Conservation (phyloP, 495 filamentous ascomycete genomes). For the Hypomontagnella submonticulosa region DNA sequence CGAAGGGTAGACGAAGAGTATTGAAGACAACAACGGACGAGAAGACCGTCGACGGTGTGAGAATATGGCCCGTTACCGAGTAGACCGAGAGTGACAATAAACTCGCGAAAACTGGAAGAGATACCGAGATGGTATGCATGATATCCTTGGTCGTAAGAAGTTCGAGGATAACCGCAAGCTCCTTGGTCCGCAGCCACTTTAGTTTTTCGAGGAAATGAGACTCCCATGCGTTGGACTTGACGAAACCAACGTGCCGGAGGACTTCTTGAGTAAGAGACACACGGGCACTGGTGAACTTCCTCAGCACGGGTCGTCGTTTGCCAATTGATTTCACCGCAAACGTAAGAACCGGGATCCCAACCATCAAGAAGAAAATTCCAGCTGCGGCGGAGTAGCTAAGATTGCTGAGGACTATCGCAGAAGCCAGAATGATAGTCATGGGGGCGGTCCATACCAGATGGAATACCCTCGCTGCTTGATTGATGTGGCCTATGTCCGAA, state of each 20-base stretch:
- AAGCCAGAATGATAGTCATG: conserved; percentile 63
- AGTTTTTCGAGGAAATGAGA: conserved; percentile 73
- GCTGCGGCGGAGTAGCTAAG: conserved; percentile 76
- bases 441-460: conserved; percentile 80
- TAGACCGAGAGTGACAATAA: conserved; percentile 85
- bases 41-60: conserved; percentile 74
- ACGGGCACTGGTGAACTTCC: conserved; percentile 79
- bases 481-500: conserved; percentile 78
- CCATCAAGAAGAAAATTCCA: conserved; percentile 73
- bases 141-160: conserved; percentile 73
- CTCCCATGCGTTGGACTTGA: conserved; percentile 87
- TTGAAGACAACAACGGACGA: conserved; percentile 84
- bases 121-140: conserved; percentile 67
- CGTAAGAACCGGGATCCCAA: conserved; percentile 71
- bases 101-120: conserved; percentile 77
- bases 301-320: conserved; percentile 68
- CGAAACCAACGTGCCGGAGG: conserved; percentile 75
- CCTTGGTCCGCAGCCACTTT: conserved; percentile 66
- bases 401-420: conserved; percentile 75
- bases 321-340: conserved; percentile 70
- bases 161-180: conserved; percentile 73
- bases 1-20: conserved; percentile 76
- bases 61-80: conserved; percentile 67
- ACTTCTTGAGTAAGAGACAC: conserved; percentile 84
- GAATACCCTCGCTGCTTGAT: conserved; percentile 76